Conservation (phyloP, 2,329 filamentous ascomycete genomes). For the Aspergillus fijiensis region DNA sequence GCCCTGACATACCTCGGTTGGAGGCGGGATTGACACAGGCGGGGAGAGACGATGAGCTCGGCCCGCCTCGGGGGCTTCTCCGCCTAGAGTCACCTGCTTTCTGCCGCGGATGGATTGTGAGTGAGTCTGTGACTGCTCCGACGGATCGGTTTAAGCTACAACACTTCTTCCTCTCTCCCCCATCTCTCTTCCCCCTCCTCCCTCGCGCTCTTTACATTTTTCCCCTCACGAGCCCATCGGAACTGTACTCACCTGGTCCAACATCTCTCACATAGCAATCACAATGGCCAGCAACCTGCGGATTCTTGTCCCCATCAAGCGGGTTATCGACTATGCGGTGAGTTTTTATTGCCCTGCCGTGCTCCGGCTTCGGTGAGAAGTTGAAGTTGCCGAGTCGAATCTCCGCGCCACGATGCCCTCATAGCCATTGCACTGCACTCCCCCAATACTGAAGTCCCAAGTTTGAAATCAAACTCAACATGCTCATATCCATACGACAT, state of each 20-base stretch:
- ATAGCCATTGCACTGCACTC: not conserved
- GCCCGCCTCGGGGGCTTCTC: constrained; percentile 36
- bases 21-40: constrained; percentile 19
- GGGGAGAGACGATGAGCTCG: constrained; percentile 29
- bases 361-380: constrained; percentile 24
- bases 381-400: constrained; percentile 6
- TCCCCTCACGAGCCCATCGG: not conserved
- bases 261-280: constrained; percentile 6
- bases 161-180: not conserved
- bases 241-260: not conserved
- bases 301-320: constrained; percentile 77
- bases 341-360: constrained; percentile 33
- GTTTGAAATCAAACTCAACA: not conserved
- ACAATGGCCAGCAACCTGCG: constrained; percentile 56
- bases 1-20: constrained; percentile 34
- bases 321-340: constrained; percentile 85
- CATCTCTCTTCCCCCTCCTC: constrained; percentile 12
- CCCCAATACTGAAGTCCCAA: not conserved
- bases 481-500: not conserved
- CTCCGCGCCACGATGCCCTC: not conserved
- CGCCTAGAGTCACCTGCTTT: constrained; percentile 27
- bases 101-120: constrained; percentile 13
- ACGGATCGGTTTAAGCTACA: constrained; percentile 21
- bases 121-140: constrained; percentile 3
- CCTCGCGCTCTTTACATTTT: not conserved